A percentile compares a stretch with the other conserved stretches of the same genome.
These are phyloP conservation scores for Ogataea wickerhamii DNA, from an alignment of 805 yeast species.

Conservation along the genomic window DNA sequence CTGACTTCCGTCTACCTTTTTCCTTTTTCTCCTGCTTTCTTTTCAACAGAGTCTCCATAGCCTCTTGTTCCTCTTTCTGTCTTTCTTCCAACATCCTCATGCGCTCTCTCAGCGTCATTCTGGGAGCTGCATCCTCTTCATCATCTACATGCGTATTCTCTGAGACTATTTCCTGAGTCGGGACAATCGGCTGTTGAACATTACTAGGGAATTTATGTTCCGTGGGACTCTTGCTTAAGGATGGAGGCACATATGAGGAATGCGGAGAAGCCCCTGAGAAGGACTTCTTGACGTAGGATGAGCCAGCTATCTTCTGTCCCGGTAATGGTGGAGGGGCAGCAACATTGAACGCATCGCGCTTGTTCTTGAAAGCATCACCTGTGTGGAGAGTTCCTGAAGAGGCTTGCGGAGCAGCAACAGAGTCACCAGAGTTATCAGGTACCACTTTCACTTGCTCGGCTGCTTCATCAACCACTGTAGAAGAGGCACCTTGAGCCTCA, in stretches of 20 bases:
- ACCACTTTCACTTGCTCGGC: not conserved
- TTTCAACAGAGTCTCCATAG: constrained; percentile 57
- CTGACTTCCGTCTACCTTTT: constrained; percentile 13
- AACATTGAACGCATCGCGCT: constrained; percentile 49
- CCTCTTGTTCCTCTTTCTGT: constrained; percentile 71
- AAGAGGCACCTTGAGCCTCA: not conserved
- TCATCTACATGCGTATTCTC: constrained; percentile 27
- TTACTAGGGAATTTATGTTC: constrained; percentile 11
- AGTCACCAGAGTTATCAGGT: not conserved
- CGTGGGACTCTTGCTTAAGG: constrained; percentile 30
- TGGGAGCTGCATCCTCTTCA: constrained; percentile 60
- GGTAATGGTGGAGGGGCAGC: constrained; percentile 41
- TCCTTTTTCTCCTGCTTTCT: constrained; percentile 50
- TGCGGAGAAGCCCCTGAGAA: constrained; percentile 53
- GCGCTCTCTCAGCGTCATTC: constrained; percentile 80
- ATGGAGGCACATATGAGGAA: constrained; percentile 55
- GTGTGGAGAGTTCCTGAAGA: not conserved
- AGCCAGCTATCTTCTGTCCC: constrained; percentile 24
- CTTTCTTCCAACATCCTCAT: constrained; percentile 78
- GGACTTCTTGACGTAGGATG: constrained; percentile 51
- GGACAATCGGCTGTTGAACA: constrained; percentile 10
- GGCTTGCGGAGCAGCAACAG: not conserved
- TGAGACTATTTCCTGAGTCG: constrained; percentile 23
- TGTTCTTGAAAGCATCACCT: constrained; percentile 37
- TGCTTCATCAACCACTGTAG: not conserved